These are phyloP conservation scores for Lizonia empirigonia DNA, from an alignment of 2,329 filamentous ascomycete genomes.

Conservation along the genomic window DNA sequence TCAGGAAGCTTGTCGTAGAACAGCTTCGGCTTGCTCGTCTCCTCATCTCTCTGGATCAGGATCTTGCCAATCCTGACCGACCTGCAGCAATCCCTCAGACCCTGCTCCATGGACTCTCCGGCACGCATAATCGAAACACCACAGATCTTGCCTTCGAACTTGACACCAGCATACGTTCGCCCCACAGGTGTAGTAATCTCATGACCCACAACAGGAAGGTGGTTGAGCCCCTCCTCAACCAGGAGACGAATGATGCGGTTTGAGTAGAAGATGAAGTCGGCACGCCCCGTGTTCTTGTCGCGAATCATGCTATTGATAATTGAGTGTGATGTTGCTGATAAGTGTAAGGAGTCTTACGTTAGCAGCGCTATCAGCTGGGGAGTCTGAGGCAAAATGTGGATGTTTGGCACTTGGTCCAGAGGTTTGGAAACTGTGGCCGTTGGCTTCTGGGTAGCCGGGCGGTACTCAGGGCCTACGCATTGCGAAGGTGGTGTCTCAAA, in stretches of 20 bases:
- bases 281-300: slow-evolving; percentile 84
- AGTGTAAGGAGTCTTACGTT: slow-evolving; percentile 70
- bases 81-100: slow-evolving; percentile 91
- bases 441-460: slow-evolving; percentile 76
- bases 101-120: slow-evolving; percentile 98
- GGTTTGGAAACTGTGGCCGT: slow-evolving; percentile 86
- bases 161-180: slow-evolving; percentile 83
- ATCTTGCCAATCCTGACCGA: slow-evolving; percentile 99
- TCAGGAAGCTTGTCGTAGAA: slow-evolving; percentile 98
- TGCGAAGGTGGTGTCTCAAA: slow-evolving; percentile 54
- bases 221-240: slow-evolving; percentile 96
- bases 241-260: slow-evolving; percentile 96
- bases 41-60: slow-evolving; percentile 94
- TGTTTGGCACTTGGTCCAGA: slow-evolving; percentile 76
- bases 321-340: slow-evolving; percentile 12
- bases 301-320: slow-evolving; percentile 78
- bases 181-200: slow-evolving; percentile 91
- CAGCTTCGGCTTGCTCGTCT: slow-evolving; percentile 86
- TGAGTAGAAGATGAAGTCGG: slow-evolving; percentile 99
- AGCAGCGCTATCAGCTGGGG: slow-evolving; percentile 96
- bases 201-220: slow-evolving; percentile 88
- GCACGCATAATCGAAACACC: slow-evolving; percentile 98
- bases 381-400: slow-evolving; percentile 88
- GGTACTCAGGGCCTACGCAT: slow-evolving; percentile 80
- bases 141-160: slow-evolving; percentile 97